Evolutionary conservation across 2,329 filamentous ascomycete genomes (phyloP).

Genomic region (Trichophyton mentagrophytes): DNA sequence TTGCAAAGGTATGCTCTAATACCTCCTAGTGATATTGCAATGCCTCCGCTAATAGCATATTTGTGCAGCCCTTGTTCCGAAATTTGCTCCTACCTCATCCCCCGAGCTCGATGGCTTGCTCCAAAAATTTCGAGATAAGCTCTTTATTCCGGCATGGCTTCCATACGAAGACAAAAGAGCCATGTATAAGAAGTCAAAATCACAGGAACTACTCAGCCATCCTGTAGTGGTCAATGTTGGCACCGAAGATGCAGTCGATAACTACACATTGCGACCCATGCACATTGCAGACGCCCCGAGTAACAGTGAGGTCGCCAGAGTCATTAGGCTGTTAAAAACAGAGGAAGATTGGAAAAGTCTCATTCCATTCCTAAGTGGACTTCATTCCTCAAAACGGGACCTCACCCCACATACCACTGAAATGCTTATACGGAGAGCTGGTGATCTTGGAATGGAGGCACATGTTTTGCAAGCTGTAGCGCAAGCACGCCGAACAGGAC

Average conservation of each 20-base stretch:
- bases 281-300: constrained; percentile 23
- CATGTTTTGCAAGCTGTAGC: constrained; percentile 27
- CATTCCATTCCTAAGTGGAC: constrained; percentile 28
- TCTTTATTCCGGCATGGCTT: constrained; percentile 34
- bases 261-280: constrained; percentile 28
- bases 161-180: constrained; percentile 25
- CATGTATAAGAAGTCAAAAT: constrained; percentile 28
- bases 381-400: constrained; percentile 21
- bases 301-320: constrained; percentile 21
- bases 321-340: constrained; percentile 26
- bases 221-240: constrained; percentile 30
- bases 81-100: constrained; percentile 28
- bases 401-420: constrained; percentile 20
- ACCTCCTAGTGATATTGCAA: background rate
- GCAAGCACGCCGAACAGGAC: constrained; percentile 24
- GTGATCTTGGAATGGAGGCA: constrained; percentile 23
- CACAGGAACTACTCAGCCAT: constrained; percentile 26
- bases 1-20: constrained; percentile 21
- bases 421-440: constrained; percentile 28
- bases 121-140: constrained; percentile 29
- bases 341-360: constrained; percentile 32
- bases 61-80: constrained; percentile 23
- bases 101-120: constrained; percentile 31
- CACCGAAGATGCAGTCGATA: constrained; percentile 23
- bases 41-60: background rate